Evolutionary conservation across 2,329 filamentous ascomycete genomes (phyloP).

Genomic region (Helotiales sp.): DNA sequence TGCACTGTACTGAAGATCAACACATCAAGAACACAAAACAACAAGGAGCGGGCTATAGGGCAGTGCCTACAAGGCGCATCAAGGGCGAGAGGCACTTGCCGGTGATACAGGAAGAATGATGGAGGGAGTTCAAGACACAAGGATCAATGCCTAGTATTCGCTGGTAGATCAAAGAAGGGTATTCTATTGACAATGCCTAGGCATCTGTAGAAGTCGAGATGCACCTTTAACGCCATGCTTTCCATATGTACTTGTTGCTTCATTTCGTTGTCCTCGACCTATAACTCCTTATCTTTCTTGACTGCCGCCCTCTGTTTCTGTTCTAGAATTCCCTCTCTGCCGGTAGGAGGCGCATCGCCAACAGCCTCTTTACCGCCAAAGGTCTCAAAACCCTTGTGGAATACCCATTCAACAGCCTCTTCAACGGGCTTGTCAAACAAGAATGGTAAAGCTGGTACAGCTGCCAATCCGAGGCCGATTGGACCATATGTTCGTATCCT

Average conservation of each 20-base stretch:
- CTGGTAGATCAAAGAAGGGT: not conserved
- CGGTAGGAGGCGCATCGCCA: slow-evolving; percentile 53
- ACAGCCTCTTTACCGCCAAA: slow-evolving; percentile 65
- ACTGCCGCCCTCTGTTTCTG: slow-evolving; percentile 13
- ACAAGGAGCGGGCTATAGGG: too few relatives aligned
- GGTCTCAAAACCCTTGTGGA: slow-evolving; percentile 76
- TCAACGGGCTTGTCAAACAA: slow-evolving; percentile 94
- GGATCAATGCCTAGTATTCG: too few relatives aligned
- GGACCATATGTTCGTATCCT: slow-evolving; percentile 81
- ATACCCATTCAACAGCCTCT: slow-evolving; percentile 84
- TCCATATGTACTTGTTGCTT: slow-evolving; percentile 4
- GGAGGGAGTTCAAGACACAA: too few relatives aligned
- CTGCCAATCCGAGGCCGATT: slow-evolving; percentile 76
- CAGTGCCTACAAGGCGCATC: too few relatives aligned
- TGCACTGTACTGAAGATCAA: too few relatives aligned
- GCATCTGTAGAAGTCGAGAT: slow-evolving; percentile 4
- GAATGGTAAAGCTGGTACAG: slow-evolving; percentile 80
- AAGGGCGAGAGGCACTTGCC: too few relatives aligned
- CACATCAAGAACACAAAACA: too few relatives aligned
- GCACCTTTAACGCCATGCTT: slow-evolving; percentile 4
- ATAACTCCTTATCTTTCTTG: slow-evolving; percentile 14
- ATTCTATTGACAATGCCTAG: slow-evolving; percentile 5
- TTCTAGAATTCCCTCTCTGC: slow-evolving; percentile 48
- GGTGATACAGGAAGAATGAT: too few relatives aligned
- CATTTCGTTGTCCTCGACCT: not conserved